Evolutionary conservation across 139 green algal species (phyloP).

Genomic region (Trebouxia sp.): DNA sequence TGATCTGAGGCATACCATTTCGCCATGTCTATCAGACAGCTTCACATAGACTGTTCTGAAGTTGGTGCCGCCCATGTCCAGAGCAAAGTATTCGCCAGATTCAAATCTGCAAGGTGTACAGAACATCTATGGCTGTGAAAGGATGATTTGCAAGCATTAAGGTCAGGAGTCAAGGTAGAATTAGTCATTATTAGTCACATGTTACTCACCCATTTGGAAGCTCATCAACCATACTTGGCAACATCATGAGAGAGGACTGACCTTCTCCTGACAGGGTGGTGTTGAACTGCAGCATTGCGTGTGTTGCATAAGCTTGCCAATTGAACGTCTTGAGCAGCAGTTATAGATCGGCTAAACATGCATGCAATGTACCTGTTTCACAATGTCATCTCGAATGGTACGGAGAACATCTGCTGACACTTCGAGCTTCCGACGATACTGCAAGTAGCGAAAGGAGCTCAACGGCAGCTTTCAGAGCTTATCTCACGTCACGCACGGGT

Average conservation of each 20-base stretch:
- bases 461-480: too few species aligned
- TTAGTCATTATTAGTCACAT: neutral
- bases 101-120: constrained; percentile 53
- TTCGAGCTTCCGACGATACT: neutral
- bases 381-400: constrained; percentile 9
- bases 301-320: too few species aligned
- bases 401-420: neutral
- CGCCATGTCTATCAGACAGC: constrained; percentile 38
- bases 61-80: constrained; percentile 93
- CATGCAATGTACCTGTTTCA: neutral
- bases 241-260: constrained; percentile 47
- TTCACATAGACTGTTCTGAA: constrained; percentile 71
- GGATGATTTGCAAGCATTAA: neutral
- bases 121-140: neutral
- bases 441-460: neutral
- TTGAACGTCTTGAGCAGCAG: neutral
- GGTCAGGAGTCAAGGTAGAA: neutral
- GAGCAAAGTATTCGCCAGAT: constrained; percentile 71
- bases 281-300: constrained; percentile 28
- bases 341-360: neutral
- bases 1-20: constrained; percentile 41
- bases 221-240: constrained; percentile 60
- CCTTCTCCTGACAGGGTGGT: neutral
- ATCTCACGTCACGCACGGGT: too few species aligned
- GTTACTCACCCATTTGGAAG: constrained; percentile 38